Evolutionary conservation across 345 rosid species (phyloP), one percentile per base, ranked within the genome.

Genomic region (Triadica sebifera): DNA sequence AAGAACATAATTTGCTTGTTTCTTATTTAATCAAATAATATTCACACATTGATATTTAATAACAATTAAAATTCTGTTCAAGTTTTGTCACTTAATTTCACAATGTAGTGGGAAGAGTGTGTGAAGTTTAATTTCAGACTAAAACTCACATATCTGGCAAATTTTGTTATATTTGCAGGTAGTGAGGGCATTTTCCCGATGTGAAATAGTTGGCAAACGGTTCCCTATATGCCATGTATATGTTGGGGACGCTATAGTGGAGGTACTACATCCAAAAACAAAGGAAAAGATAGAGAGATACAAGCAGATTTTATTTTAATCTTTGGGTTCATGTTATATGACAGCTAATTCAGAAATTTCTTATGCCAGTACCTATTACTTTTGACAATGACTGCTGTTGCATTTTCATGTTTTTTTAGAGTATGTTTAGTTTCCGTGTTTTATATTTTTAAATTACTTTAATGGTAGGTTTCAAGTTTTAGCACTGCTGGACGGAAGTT

Each of bases 161-260:
- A 59, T 20, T 22, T 67, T 51, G 15, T 50, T 4, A 46, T 41
- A 13, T 12, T 55, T 77, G 37, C 79, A 86, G 96, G 91, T 87
- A n/a, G 75, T 74, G 55, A 75, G 80, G 51, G 73, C 84, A 67
- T 91, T 91, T 74, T 59, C 88, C 0, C 43, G 81, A 57, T 89
- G 90, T 78, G 81, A 74, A 61, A 84, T 89, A 62, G 84, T 91
- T 80, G 96, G 96, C 64, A 84, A 74, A 76, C 83, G 91, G 63
- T 91, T 89, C 81, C 93, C 91, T 19, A 91, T 91, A 61, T 91
- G 93, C 65, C 91, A 86, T 72, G 91, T 86, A 20, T 81, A 84
- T 59, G 75, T 91, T 4, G 85, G 83, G 49, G 88, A 81, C 24
- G 78, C 81, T 47, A 81, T 80, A 46, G 73, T 91, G 25, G 96